Percentiles rank a stretch among this genome's conserved stretches.
Conservation (phyloP, 768 basidiomycete genomes). For the Leccinum olivaceopallidum region DNA sequence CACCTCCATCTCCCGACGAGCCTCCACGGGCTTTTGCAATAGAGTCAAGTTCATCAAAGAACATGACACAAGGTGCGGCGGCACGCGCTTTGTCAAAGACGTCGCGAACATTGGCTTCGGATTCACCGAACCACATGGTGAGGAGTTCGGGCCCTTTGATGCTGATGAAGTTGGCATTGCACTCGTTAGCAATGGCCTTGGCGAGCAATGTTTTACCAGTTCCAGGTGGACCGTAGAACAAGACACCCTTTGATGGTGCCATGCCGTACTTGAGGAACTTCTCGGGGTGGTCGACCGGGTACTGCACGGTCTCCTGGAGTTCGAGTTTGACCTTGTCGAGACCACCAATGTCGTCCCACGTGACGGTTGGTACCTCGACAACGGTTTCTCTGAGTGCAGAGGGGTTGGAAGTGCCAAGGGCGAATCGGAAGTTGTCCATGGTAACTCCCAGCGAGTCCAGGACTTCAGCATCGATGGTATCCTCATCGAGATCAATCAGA, state of each 20-base stretch:
- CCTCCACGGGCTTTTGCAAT: conserved; percentile 96
- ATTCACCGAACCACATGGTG: conserved; percentile 99
- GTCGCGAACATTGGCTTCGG: conserved; percentile 98
- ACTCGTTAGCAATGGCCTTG: conserved; percentile 99
- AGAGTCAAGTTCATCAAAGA: conserved; percentile 99
- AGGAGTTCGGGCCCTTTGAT: conserved; percentile 99
- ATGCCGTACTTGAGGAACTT: conserved; percentile 99
- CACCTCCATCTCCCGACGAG: conserved; percentile 85
- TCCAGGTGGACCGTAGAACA: conserved; percentile 99
- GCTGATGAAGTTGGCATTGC: conserved; percentile 99
- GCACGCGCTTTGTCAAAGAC: conserved; percentile 99
- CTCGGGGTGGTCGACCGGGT: conserved; percentile 99
- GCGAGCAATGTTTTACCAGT: conserved; percentile 99
- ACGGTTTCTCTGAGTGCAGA: conserved; percentile 99
- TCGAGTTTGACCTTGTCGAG: conserved; percentile 99
- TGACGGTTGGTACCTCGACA: conserved; percentile 97
- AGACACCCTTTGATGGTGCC: conserved; percentile 98
- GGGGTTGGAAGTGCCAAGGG: conserved; percentile 95
- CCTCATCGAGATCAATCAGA: conserved; percentile 91
- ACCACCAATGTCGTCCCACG: conserved; percentile 99
- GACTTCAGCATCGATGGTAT: conserved; percentile 99
- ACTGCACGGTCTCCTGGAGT: conserved; percentile 98
- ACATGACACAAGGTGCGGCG: conserved; percentile 99
- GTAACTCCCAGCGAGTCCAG: conserved; percentile 98
- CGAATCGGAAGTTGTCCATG: conserved; percentile 99